Base-by-base conservation (phyloP, 2,329 filamentous ascomycete species). In the Dactylellina haptotyla region DNA sequence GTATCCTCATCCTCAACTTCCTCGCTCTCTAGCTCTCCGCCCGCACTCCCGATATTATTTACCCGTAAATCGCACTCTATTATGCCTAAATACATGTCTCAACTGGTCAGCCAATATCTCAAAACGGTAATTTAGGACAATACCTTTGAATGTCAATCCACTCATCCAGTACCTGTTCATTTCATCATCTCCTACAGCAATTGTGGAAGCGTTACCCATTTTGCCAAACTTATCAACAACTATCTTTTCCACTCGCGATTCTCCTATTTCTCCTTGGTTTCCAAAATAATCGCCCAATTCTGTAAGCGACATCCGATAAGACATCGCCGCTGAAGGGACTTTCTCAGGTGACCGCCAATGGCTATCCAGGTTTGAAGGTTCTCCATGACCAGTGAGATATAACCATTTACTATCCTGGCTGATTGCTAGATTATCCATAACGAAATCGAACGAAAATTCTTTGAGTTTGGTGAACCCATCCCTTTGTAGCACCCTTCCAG, bases 401-500 rank as follows among this genome's bases (percentile, higher is more conserved):
- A 71, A 39, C 66, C 66, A 71, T 54, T 20, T 71, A 9, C 30
- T 39, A 25, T 71, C 66, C 8, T 41, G 18, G 28, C 66, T 71
- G 23, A 71, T 57, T 3, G 50, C 57, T 2, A 71, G 41, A 20
- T 71, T 71, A 34, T 71, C 66, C 66, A 71, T 71, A 3, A 71
- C 48, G 12, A 71, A 58, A 34, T 71, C 66, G 28, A 71, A 63
- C 14, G 28, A 30, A 25, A 63, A 63, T 4, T 57, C 30, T 26
- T 48, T 48, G n/a, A 71, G 12, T 23, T 63, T 71, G 20, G 37
- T 28, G 14, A 71, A 43, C 1, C 66, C 66, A 28, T 48, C 41
- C 10, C 43, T 57, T 32, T 37, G 28, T 8, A 56, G 8, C 12
- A 64, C 41, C 8, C 37, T 30, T 14, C 43, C 51, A 9, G 66